Evolutionary conservation across 164 flowering plant species (phyloP).

Genomic region (Vitis labrusca): DNA sequence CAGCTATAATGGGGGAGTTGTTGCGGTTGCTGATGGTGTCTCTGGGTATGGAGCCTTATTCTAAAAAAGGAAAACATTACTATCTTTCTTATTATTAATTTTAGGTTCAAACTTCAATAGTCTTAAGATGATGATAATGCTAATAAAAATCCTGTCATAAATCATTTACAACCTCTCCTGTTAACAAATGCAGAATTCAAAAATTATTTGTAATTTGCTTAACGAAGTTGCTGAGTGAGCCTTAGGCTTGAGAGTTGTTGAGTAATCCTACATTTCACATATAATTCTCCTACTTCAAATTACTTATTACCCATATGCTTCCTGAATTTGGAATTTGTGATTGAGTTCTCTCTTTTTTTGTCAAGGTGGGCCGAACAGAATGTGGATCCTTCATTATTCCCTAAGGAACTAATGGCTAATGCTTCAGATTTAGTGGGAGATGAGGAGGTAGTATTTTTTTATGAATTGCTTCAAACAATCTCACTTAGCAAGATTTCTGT

Average conservation of each 20-base stretch:
- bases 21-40: conserved; percentile 95
- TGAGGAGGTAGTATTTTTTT: conserved; percentile 45
- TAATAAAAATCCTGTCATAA: too few species aligned
- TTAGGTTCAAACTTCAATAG: too few species aligned
- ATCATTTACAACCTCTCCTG: too few species aligned
- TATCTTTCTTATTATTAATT: not conserved
- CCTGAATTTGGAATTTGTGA: not conserved
- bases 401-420: conserved; percentile 70
- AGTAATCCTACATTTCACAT: not conserved
- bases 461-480: not conserved
- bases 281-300: not conserved
- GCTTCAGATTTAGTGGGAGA: conserved; percentile 61
- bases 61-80: not conserved
- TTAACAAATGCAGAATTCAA: too few species aligned
- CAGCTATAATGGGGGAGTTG: conserved; percentile 66
- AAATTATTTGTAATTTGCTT: not conserved
- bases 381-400: conserved; percentile 82
- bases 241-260: too few species aligned
- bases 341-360: not conserved
- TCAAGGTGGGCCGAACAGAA: conserved; percentile 87
- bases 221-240: too few species aligned
- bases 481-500: not conserved
- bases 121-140: too few species aligned
- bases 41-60: conserved; percentile 59
- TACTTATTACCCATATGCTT: not conserved